These are phyloP conservation scores for Lasiosphaeria miniovina DNA, from an alignment of 495 filamentous ascomycete species.

Conservation along the genomic window DNA sequence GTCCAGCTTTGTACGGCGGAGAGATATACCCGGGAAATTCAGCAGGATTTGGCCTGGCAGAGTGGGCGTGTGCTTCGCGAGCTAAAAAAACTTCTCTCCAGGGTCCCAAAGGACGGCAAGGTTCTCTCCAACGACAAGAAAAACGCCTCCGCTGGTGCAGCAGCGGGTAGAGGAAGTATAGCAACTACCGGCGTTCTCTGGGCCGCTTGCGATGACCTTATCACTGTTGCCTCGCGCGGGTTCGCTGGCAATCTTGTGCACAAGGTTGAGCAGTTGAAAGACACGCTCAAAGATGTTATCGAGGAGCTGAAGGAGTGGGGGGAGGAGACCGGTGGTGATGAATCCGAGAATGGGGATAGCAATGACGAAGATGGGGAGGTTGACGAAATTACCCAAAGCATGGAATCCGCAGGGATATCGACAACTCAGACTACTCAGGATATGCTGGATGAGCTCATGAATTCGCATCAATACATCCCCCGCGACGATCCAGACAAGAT, in stretches of 20 bases:
- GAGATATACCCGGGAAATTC: slow-evolving; percentile 57
- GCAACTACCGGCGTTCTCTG: slow-evolving; percentile 59
- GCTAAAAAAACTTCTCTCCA: slow-evolving; percentile 39
- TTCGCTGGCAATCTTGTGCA: slow-evolving; percentile 58
- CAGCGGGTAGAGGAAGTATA: slow-evolving; percentile 51
- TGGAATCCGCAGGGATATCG: slow-evolving; percentile 18
- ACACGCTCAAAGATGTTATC: slow-evolving; percentile 74
- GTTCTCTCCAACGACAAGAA: slow-evolving; percentile 40
- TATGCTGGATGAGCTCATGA: slow-evolving; percentile 57
- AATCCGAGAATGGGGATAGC: slow-evolving; percentile 41
- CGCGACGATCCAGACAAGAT: slow-evolving; percentile 53
- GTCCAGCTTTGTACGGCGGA: slow-evolving; percentile 58
- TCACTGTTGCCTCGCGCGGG: slow-evolving; percentile 59
- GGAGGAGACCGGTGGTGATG: slow-evolving; percentile 55
- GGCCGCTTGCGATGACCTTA: slow-evolving; percentile 70
- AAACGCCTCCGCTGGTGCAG: slow-evolving; percentile 36
- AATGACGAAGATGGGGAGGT: slow-evolving; percentile 36
- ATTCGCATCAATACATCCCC: slow-evolving; percentile 51
- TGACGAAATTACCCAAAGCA: slow-evolving; percentile 19
- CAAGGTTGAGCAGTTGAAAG: slow-evolving; percentile 64
- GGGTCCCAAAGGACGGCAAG: slow-evolving; percentile 47
- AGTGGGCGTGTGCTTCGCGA: slow-evolving; percentile 47
- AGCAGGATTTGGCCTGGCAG: slow-evolving; percentile 51
- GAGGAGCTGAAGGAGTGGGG: slow-evolving; percentile 84
- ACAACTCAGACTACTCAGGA: slow-evolving; percentile 44